Evolutionary conservation across 495 filamentous ascomycete genomes (phyloP).

Genomic region (Neurospora pannonica): DNA sequence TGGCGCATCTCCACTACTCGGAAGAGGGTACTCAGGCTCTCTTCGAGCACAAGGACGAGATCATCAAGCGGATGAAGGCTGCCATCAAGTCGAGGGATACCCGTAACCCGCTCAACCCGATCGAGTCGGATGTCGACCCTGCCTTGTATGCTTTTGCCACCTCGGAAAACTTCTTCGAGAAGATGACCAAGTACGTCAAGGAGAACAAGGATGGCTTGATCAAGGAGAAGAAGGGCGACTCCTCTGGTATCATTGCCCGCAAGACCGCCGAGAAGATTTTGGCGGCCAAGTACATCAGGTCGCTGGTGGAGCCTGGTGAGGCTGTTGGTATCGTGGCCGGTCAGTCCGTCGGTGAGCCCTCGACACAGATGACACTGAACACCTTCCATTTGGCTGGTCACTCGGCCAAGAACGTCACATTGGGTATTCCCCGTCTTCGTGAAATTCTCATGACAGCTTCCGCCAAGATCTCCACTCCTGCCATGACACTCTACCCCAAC

Average conservation of each 20-base stretch:
- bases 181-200: conserved; percentile 58
- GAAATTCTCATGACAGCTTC: conserved; percentile 99
- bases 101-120: conserved; percentile 62
- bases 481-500: conserved; percentile 79
- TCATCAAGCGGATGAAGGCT: conserved; percentile 73
- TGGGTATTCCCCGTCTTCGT: conserved; percentile 92
- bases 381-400: conserved; percentile 99
- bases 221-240: conserved; percentile 57
- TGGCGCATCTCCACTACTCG: conserved; percentile 38
- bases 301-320: conserved; percentile 90
- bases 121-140: conserved; percentile 62
- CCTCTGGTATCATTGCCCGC: conserved; percentile 40
- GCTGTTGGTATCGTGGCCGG: conserved; percentile 96
- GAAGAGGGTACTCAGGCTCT: conserved; percentile 25
- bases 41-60: conserved; percentile 41
- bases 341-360: conserved; percentile 93
- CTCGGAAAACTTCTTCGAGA: conserved; percentile 72
- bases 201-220: conserved; percentile 65
- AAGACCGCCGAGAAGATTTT: conserved; percentile 75
- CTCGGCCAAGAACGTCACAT: conserved; percentile 95
- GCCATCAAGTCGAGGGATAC: conserved; percentile 60
- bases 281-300: conserved; percentile 86
- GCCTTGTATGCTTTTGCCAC: conserved; percentile 71
- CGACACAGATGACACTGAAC: conserved; percentile 99
- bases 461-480: conserved; percentile 73